Base-by-base conservation (phyloP, 2,329 filamentous ascomycete genomes). In the Hymenoscyphus infarciens region DNA sequence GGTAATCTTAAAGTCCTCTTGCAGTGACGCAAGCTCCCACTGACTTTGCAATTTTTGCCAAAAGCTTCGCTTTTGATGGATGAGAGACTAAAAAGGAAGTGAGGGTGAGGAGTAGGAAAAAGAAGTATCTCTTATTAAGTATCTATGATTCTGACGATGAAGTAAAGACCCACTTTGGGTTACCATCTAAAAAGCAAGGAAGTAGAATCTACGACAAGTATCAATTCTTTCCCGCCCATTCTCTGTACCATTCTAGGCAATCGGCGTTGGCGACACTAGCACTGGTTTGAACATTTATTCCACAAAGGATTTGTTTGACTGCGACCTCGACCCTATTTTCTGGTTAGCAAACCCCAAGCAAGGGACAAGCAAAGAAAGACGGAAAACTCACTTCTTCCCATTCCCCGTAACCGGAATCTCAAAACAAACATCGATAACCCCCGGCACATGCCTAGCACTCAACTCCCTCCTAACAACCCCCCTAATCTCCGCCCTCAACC, bases 291-390 rank as follows among this genome's bases (percentile, higher is more conserved):
- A 97, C 87, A 59, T 91, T 85, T 76, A 93, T 79, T 0, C 93
- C 94, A 31, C 91, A 96, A 1, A 99, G 78, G 54, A 98, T 97
- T 77, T 97, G 93, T 80, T 98, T 98, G 5, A 98, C 94, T 0
- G 92, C 91, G 56, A 96, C 92, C 75, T 99, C 94, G 64, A 99
- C 91, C 77, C 88, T 91, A 45, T 39, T 31, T 16, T 19, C 27
- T 53, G 4, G 16, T 65, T 49, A 67, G 25, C n/a, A n/a, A n/a
- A n/a, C n/a, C n/a, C n/a, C n/a, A n/a, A n/a, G n/a, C n/a, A n/a
- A n/a, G n/a, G n/a, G n/a, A n/a, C n/a, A n/a, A n/a, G n/a, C n/a
- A n/a, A 39, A 16, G 54, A 10, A 22, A 56, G 52, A 19, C 3
- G 10, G 15, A n/a, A 56, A 55, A 83, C 87, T 79, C 77, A 90